Conservation (phyloP, 345 rosid genomes). For the sweet orange (Citrus sinensis) region DNA sequence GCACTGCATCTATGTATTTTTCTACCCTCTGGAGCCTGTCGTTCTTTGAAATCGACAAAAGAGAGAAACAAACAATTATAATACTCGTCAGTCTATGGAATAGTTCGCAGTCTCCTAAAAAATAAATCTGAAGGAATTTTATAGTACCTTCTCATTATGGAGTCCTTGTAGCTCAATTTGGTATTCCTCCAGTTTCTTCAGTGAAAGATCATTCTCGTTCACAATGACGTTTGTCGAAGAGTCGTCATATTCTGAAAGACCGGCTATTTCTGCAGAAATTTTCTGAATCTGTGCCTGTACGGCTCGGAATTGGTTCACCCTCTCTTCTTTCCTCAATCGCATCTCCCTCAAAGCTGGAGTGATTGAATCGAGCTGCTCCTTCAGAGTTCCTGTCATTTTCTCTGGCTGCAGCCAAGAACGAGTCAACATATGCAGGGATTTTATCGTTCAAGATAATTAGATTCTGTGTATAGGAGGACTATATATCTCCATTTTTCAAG, state of each 20-base stretch:
- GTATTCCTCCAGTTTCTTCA: conserved; percentile 88
- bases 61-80: conserved; percentile 1
- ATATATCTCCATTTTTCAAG: not conserved
- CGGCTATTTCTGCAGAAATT: conserved; percentile 86
- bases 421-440: not conserved
- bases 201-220: conserved; percentile 81
- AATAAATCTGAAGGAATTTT: not conserved
- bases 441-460: not conserved
- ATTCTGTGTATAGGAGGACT: not conserved
- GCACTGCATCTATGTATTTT: conserved; percentile 56
- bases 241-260: conserved; percentile 69
- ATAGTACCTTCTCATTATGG: conserved; percentile 76
- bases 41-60: conserved; percentile 42
- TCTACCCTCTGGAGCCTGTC: conserved; percentile 89
- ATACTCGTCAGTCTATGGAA: not conserved
- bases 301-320: conserved; percentile 66
- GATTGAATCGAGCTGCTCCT: conserved; percentile 85
- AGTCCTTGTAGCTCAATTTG: conserved; percentile 83
- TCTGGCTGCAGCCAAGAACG: conserved; percentile 61
- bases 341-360: conserved; percentile 88
- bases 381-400: conserved; percentile 79
- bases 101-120: not conserved
- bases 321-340: conserved; percentile 82
- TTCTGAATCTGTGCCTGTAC: conserved; percentile 82
- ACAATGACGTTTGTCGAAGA: conserved; percentile 51